Evolutionary conservation across 805 yeast species (phyloP), one percentile per base, ranked within the genome.

Genomic region (Metschnikowia drakensbergensis): DNA sequence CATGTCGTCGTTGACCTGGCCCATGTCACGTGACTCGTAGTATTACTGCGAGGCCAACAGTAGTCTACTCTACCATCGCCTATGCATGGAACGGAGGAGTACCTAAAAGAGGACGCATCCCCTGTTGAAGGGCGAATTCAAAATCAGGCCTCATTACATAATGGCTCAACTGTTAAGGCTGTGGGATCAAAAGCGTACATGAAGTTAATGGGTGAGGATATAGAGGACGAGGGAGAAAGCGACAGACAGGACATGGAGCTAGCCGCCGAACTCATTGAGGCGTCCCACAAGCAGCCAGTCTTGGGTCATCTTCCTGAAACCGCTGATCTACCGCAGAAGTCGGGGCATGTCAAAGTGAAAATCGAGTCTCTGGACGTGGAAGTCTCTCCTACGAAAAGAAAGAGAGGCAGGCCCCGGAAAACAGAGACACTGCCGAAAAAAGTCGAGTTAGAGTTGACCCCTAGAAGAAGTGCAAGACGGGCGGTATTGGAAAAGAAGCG

Each of bases 241-340:
- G 52, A 69, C 36, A 66, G 67, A 25, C 68, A 66, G 6, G 82
- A 79, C 32, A 46, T 58, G 26, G 55, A 60, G 11, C 55, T 81
- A 31, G 83, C 84, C 0, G 81, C 79, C 37, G 42, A 56, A 8
- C 66, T 69, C 17, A 62, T 70, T 13, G 37, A 46, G 29, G 57
- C 58, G 29, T 65, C 72, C 1, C 43, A 29, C 8, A 13, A 28
- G 17, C 29, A 31, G 26, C 36, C 35, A 5, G 3, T 23, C n/a
- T 10, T 40, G 36, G 23, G 4, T 31, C n/a, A 31, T 5, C n/a
- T 23, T 25, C 4, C 29, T 10, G 34, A 23, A 25, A 4, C 5
- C n/a, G 5, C 17, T 8, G 22, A 40, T 23, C 33, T 29, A 39
- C 42, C 4, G 32, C 32, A 13, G n/a, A 9, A 25, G 6, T 9